phyloP scores from a whole-genome alignment of 2,329 filamentous ascomycete species.

The Arthrobotrys sphaeroides region DNA sequence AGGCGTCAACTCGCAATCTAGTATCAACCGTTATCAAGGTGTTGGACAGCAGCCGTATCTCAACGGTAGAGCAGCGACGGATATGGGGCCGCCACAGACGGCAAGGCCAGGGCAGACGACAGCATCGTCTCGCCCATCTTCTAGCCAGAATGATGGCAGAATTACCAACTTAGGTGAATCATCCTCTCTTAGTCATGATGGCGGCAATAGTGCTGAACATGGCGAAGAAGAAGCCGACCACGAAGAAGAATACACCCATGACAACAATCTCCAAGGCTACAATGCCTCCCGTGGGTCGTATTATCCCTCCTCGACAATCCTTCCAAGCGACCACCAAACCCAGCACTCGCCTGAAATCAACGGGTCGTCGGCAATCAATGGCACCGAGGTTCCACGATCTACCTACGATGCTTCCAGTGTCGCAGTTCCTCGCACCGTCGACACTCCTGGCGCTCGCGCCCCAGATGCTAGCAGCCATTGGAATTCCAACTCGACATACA shows the following conservation, averaged over 20 bases:
- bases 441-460: conserved; percentile 35
- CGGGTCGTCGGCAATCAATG: conserved; percentile 29
- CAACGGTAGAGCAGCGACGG: conserved; percentile 64
- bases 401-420: conserved; percentile 49
- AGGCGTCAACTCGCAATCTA: conserved; percentile 67
- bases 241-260: conserved; percentile 76
- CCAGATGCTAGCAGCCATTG: conserved; percentile 44
- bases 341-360: conserved; percentile 70
- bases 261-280: conserved; percentile 68
- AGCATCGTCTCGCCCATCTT: conserved; percentile 62
- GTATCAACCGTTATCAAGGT: conserved; percentile 74
- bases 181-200: conserved; percentile 66
- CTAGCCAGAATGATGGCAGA: conserved; percentile 57
- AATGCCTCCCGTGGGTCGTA: conserved; percentile 63
- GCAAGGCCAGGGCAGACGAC: conserved; percentile 67
- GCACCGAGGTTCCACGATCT: conserved; percentile 51
- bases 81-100: conserved; percentile 83
- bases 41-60: conserved; percentile 70
- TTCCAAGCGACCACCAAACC: conserved; percentile 71
- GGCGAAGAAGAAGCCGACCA: conserved; percentile 76
- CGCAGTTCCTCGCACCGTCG: conserved; percentile 49
- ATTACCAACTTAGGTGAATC: conserved; percentile 65
- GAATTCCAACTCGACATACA: conserved; percentile 41
- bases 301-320: conserved; percentile 71
- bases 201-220: conserved; percentile 65